Base-by-base conservation (phyloP, 129 eudicot species). In the Escallonia herrerae region DNA sequence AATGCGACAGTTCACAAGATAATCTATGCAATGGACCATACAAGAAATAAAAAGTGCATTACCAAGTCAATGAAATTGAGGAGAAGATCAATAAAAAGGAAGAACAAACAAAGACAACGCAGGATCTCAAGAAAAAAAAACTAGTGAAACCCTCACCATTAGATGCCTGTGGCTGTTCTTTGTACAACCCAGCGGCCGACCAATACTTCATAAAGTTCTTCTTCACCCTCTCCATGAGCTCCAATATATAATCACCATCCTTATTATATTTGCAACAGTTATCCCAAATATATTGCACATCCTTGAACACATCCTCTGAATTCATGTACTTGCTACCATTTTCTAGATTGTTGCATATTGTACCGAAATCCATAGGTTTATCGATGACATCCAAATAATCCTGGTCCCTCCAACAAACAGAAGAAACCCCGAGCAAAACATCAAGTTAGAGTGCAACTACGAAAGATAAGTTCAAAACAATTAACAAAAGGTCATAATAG, bases 301-400 rank as follows among this genome's bases (percentile, higher is more conserved):
- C 97, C 69, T 77, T 86, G 55, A 59, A 86, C 44, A 90, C 97
- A 56, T 86, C 91, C 67, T 80, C 80, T 8, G 95, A 74, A 60
- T 83, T 82, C 83, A 72, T 72, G 87, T 90, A 90, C 83, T 86
- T 90, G 47, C 60, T 48, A 60, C 95, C 95, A 64, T 72, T 86
- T 70, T 86, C 91, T 55, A 90, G 97, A 76, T 90, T 86, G 70
- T 79, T 70, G 72, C 91, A 77, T 74, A 90, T 75, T 56, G 91
- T 90, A 55, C 91, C 89, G 63, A 90, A 90, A 84, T 90, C 97
- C 97, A 90, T 90, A 33, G 97, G 97, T 40, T 87, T 90, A 57
- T 86, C 77, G 33, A 90, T 79, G 60, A 90, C 89, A 77, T 90
- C 95, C 80, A 81, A 86, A 76, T 90, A 86, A 64, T 86, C 97